These are phyloP conservation scores for Mycena galopus DNA, from an alignment of 768 basidiomycete species.

Conservation along the genomic window DNA sequence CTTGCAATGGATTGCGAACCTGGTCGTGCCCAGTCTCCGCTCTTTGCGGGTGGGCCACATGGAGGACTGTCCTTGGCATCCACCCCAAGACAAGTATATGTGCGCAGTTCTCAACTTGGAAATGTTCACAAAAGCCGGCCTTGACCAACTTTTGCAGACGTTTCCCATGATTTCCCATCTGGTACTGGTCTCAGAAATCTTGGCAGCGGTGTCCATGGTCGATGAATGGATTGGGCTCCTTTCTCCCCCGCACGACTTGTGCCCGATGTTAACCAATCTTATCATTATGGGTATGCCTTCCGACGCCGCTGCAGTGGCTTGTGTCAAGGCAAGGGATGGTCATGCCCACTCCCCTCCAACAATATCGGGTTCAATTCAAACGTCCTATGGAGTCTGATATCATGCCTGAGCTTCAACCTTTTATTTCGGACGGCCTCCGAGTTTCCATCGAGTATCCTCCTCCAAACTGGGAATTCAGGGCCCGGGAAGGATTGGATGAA, in stretches of 20 bases:
- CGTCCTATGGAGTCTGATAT: not conserved
- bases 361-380: not conserved
- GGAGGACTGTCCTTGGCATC: not conserved
- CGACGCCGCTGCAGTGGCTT: not conserved
- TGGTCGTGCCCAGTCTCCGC: not conserved
- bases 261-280: not conserved
- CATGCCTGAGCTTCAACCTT: constrained; percentile 4
- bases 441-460: too few relatives aligned
- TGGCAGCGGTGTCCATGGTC: not conserved
- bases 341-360: not conserved
- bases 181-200: not conserved
- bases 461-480: too few relatives aligned
- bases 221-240: not conserved
- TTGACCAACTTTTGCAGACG: not conserved
- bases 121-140: not conserved
- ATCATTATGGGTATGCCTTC: not conserved
- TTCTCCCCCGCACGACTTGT: not conserved
- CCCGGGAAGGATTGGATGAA: too few relatives aligned
- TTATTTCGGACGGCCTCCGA: too few relatives aligned
- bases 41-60: too few relatives aligned
- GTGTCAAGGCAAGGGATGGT: not conserved
- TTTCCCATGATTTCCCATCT: not conserved
- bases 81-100: not conserved
- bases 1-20: not conserved
- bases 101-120: not conserved